Evolutionary conservation across 2,329 filamentous ascomycete species (phyloP).

Genomic region (Cytospora piceicola): DNA sequence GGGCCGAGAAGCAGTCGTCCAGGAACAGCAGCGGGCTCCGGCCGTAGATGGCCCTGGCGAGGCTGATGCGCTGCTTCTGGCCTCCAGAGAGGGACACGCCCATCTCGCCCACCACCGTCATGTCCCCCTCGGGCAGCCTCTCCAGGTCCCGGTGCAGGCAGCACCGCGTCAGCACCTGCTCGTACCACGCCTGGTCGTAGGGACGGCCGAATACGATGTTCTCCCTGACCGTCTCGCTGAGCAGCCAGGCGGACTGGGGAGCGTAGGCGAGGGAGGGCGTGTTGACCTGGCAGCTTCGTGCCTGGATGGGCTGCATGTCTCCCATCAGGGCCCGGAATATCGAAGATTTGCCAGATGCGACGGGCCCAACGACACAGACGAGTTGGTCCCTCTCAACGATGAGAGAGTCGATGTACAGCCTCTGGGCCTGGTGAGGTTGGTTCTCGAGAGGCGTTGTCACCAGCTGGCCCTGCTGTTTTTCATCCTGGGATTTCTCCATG

Average conservation of each 20-base stretch:
- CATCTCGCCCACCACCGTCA: constrained; percentile 32
- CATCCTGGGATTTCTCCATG: constrained; percentile 8
- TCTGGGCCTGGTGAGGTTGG: constrained; percentile 10
- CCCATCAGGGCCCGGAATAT: constrained; percentile 34
- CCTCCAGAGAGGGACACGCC: constrained; percentile 34
- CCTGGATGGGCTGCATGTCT: constrained; percentile 34
- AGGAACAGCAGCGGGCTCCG: constrained; percentile 21
- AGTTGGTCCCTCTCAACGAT: constrained; percentile 24
- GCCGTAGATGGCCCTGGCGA: constrained; percentile 32
- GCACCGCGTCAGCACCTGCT: constrained; percentile 66
- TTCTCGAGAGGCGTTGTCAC: background rate
- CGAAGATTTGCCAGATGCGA: constrained; percentile 36
- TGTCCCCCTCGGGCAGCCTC: constrained; percentile 43
- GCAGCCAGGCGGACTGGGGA: constrained; percentile 30
- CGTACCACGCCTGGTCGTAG: constrained; percentile 62
- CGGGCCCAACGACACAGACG: constrained; percentile 33
- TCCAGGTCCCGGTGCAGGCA: constrained; percentile 62
- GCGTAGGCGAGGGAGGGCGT: constrained; percentile 25
- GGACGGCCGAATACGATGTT: constrained; percentile 68
- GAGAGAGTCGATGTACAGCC: constrained; percentile 25
- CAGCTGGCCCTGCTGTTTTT: background rate
- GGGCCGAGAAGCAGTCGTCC: constrained; percentile 30
- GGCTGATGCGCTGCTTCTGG: constrained; percentile 34
- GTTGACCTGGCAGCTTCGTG: constrained; percentile 30
- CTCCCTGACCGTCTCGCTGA: constrained; percentile 43